Evolutionary conservation across 345 rosid genomes (phyloP).

Genomic region (Syzygium aqueum): DNA sequence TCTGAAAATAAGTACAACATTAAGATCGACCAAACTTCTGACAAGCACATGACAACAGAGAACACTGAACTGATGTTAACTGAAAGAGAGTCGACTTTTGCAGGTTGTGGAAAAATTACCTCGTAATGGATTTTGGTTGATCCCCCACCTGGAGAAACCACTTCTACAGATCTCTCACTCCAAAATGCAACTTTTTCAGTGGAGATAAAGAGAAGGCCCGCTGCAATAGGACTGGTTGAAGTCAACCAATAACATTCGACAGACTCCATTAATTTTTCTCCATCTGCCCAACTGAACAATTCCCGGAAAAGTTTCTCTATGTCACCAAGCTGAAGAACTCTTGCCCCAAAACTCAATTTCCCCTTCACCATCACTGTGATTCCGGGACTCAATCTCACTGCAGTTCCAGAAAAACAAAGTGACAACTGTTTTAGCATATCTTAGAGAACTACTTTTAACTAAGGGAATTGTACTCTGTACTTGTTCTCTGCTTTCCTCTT

Average conservation of each 20-base stretch:
- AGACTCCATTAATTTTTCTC: conserved; percentile 24
- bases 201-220: conserved; percentile 34
- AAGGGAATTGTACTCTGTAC: not conserved
- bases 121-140: conserved; percentile 14
- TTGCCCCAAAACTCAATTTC: conserved; percentile 28
- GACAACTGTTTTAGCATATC: not conserved
- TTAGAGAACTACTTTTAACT: not conserved
- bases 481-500: not conserved
- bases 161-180: conserved; percentile 32
- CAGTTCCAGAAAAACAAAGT: not conserved
- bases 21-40: not conserved
- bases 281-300: conserved; percentile 16
- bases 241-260: conserved; percentile 30
- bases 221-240: conserved; percentile 28
- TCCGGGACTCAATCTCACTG: conserved; percentile 27
- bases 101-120: conserved; percentile 5
- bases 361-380: conserved; percentile 20
- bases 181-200: conserved; percentile 27
- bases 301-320: conserved; percentile 20
- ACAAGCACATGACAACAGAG: not conserved
- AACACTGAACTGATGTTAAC: not conserved
- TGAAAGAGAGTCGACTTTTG: not conserved
- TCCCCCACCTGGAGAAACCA: conserved; percentile 19
- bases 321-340: conserved; percentile 28
- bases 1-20: not conserved